Evolutionary conservation across 2,329 filamentous ascomycete genomes (phyloP).

Genomic region (Colletotrichum sp.): DNA sequence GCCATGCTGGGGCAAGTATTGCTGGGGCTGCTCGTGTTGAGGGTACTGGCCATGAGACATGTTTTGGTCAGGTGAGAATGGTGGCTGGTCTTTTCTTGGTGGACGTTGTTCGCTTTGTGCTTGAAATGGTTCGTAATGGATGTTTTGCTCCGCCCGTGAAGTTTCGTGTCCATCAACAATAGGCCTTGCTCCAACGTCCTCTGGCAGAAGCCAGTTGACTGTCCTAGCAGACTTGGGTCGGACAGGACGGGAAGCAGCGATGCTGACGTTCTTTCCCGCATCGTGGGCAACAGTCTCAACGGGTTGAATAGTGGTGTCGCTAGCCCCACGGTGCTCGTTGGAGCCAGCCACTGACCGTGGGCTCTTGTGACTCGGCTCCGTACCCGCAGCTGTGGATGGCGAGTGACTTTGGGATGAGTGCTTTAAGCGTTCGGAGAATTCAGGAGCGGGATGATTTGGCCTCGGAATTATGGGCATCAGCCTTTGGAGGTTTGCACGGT

Average conservation of each 20-base stretch:
- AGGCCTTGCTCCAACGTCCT: neutral
- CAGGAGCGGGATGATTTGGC: neutral
- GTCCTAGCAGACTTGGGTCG: neutral
- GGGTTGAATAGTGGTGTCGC: slow-evolving; percentile 30
- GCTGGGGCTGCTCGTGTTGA: neutral
- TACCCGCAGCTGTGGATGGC: slow-evolving; percentile 14
- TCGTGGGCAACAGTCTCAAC: slow-evolving; percentile 2
- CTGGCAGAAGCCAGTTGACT: slow-evolving; percentile 14
- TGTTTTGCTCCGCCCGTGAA: neutral
- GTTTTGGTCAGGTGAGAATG: neutral
- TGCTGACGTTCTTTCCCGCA: neutral
- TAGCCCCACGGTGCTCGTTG: slow-evolving; percentile 21
- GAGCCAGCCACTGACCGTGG: slow-evolving; percentile 29
- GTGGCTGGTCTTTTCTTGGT: neutral
- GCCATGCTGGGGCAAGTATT: neutral
- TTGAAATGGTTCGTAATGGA: neutral
- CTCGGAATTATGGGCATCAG: neutral
- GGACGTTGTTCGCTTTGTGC: neutral
- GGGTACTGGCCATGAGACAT: neutral
- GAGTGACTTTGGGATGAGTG: neutral
- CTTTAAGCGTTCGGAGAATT: neutral
- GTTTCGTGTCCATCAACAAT: neutral
- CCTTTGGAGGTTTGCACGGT: neutral
- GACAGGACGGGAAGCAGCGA: neutral
- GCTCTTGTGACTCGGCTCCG: slow-evolving; percentile 30